Evolutionary conservation across 2,329 filamentous ascomycete species (phyloP).

Genomic region (Aureobasidium sp.): DNA sequence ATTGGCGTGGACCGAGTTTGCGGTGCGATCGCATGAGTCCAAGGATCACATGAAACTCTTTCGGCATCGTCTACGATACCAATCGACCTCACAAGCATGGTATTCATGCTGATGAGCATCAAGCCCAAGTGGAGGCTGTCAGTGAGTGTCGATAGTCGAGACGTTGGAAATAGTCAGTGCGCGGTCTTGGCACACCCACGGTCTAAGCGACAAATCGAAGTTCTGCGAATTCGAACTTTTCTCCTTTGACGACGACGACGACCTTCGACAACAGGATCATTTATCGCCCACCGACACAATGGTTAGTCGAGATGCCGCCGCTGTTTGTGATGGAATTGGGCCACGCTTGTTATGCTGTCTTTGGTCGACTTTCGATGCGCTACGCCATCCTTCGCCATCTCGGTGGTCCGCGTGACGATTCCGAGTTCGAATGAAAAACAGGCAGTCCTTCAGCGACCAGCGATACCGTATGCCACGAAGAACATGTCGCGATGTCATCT

Average conservation of each 20-base stretch:
- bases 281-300: conserved; percentile 16
- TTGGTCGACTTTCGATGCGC: background rate
- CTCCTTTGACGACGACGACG: conserved; percentile 12
- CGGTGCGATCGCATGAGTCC: too few species aligned
- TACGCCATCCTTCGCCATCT: background rate
- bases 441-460: background rate
- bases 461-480: background rate
- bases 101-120: background rate
- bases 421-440: background rate
- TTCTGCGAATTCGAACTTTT: conserved; percentile 3
- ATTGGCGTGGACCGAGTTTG: background rate
- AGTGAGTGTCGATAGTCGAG: background rate
- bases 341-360: background rate
- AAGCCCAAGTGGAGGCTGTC: background rate
- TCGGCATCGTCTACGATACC: too few species aligned
- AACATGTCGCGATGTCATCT: background rate
- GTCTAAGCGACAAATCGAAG: conserved; percentile 9
- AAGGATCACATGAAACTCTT: too few species aligned
- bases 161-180: background rate
- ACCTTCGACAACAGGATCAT: conserved; percentile 12
- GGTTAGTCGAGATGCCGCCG: background rate
- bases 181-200: background rate
- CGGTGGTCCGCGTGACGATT: background rate
- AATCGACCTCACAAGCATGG: background rate
- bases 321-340: conserved; percentile 5